Conservation (phyloP, 495 filamentous ascomycete species). For the Penicillium cataractarum region DNA sequence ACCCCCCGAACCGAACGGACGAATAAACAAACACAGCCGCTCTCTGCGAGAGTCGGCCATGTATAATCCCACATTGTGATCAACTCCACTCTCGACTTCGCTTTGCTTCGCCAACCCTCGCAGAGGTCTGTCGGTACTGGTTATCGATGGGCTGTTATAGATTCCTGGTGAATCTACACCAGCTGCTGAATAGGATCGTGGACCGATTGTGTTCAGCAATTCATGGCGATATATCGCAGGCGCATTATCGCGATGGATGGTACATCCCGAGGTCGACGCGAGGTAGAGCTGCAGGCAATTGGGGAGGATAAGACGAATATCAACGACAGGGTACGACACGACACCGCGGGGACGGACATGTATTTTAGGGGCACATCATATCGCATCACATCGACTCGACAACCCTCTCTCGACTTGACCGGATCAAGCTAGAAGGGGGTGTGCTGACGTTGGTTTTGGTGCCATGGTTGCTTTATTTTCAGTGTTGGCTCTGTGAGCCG, state of each 20-base stretch:
- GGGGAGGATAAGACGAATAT: background rate
- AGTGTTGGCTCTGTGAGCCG: background rate
- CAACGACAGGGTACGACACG: background rate
- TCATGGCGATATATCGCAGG: background rate
- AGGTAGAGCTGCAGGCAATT: background rate
- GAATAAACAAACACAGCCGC: background rate
- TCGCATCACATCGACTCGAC: background rate
- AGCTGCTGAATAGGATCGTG: background rate
- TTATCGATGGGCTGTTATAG: background rate
- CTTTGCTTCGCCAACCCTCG: background rate
- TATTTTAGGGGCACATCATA: background rate
- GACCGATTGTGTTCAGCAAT: background rate
- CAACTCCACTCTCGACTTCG: background rate
- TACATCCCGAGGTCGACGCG: background rate
- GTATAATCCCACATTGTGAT: background rate
- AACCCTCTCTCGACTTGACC: background rate
- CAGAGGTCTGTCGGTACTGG: background rate
- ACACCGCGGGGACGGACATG: background rate
- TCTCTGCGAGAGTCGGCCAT: conserved; percentile 5
- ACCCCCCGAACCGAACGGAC: background rate
- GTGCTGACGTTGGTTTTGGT: background rate
- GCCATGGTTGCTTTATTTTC: background rate
- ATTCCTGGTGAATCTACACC: background rate
- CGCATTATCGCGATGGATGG: background rate
- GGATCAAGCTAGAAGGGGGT: background rate